Percentiles rank a stretch among this genome's conserved stretches.
These are phyloP conservation scores for Magnolia officinalis DNA, from an alignment of 164 flowering plant genomes.

Conservation along the genomic window DNA sequence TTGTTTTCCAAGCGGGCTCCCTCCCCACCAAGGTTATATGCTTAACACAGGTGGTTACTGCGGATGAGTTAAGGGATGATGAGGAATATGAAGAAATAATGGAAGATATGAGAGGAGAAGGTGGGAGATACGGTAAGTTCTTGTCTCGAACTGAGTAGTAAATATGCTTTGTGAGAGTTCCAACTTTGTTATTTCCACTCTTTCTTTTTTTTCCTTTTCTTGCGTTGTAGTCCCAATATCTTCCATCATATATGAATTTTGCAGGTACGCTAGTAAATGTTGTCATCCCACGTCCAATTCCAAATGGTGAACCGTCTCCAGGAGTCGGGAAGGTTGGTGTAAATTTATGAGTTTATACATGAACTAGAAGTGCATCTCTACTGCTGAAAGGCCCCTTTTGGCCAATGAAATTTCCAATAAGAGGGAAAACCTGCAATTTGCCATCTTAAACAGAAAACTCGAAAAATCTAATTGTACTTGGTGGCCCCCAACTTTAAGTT, in stretches of 20 bases:
- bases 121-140: constrained; percentile 70
- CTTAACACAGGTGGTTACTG: constrained; percentile 68
- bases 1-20: constrained; percentile 61
- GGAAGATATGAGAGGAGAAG: constrained; percentile 92
- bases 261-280: constrained; percentile 77
- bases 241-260: not conserved
- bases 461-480: too few species aligned
- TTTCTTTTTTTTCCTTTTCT: not conserved
- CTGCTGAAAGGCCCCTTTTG: too few species aligned
- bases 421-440: too few species aligned
- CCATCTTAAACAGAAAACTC: too few species aligned
- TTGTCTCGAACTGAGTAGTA: not conserved
- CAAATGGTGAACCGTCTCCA: constrained; percentile 57
- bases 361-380: too few species aligned
- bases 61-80: constrained; percentile 79
- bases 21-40: constrained; percentile 72
- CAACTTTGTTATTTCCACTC: constrained; percentile 12
- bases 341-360: not conserved
- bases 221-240: constrained; percentile 21
- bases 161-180: not conserved
- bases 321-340: constrained; percentile 88
- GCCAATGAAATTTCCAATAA: too few species aligned
- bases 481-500: too few species aligned
- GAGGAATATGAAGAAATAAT: constrained; percentile 84
- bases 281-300: constrained; percentile 83